These are phyloP conservation scores for Gyromitra esculenta DNA, from an alignment of 2,329 filamentous ascomycete genomes.

Conservation along the genomic window DNA sequence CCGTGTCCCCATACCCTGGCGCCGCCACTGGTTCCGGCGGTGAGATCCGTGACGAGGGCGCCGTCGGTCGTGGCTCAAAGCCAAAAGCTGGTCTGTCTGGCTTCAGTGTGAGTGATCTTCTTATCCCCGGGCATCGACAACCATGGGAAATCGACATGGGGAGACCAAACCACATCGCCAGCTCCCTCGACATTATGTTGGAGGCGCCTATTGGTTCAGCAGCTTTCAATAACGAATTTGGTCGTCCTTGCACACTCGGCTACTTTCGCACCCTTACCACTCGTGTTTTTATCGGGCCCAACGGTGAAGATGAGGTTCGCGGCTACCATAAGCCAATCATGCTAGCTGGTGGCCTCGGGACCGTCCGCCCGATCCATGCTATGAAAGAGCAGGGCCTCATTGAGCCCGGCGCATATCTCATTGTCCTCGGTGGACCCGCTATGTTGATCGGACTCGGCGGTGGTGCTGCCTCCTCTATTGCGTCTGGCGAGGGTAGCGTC, in stretches of 20 bases:
- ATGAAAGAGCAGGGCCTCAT: slow-evolving; percentile 84
- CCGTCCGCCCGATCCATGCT: slow-evolving; percentile 87
- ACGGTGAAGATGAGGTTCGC: slow-evolving; percentile 74
- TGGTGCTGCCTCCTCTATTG: slow-evolving; percentile 90
- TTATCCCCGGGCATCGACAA: slow-evolving; percentile 81
- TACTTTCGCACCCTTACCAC: slow-evolving; percentile 91
- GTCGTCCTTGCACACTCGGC: slow-evolving; percentile 84
- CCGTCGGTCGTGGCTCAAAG: slow-evolving; percentile 89
- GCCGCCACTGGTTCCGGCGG: slow-evolving; percentile 95
- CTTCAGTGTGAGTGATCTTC: slow-evolving; percentile 93
- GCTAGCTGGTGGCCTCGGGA: slow-evolving; percentile 95
- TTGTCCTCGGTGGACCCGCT: slow-evolving; percentile 92
- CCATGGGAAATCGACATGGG: slow-evolving; percentile 95
- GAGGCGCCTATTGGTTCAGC: slow-evolving; percentile 95
- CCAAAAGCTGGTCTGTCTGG: slow-evolving; percentile 92
- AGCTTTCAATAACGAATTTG: slow-evolving; percentile 97
- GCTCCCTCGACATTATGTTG: slow-evolving; percentile 95
- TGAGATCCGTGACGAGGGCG: slow-evolving; percentile 94
- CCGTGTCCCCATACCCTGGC: slow-evolving; percentile 90
- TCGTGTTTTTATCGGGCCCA: slow-evolving; percentile 65
- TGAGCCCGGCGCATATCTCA: slow-evolving; percentile 84
- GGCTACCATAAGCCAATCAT: slow-evolving; percentile 99
- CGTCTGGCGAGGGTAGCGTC: slow-evolving; percentile 85
- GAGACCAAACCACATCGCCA: slow-evolving; percentile 89
- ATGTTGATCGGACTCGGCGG: slow-evolving; percentile 98